Evolutionary conservation across 176 grass and related monocot genomes (phyloP), one percentile per base, ranked within the genome.

Genomic region (Aegilops sharonensis): DNA sequence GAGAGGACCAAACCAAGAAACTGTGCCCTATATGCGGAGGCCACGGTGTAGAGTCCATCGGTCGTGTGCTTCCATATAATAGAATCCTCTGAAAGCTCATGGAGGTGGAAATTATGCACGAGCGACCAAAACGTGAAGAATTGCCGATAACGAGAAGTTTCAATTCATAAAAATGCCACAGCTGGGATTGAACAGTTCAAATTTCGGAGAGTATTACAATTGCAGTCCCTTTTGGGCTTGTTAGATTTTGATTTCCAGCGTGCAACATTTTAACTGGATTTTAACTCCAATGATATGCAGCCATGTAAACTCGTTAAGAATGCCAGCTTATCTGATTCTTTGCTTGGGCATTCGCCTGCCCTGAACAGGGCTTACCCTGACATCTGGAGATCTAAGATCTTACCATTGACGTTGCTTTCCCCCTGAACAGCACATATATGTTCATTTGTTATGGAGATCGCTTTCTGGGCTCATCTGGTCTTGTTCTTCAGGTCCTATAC

Each of bases 391-490:
- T 83, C 67, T 65, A 3, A 31, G 72, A 60, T 83, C 67, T 65
- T 68, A 37, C n/a, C 67, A 45, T 11, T 12, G n/a, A 90, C 6
- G 65, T 79, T 66, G 79, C 68, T 76, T 91, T 88, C 85, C 68
- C n/a, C 61, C 40, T 84, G 37, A 77, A 84, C 81, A 85, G n/a
- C 70, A 64, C 23, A 23, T 79, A 23, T 80, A 66, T 91, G 77
- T 76, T 84, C 61, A 68, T 86, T 80, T 87, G 81, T 76, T 39
- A 84, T 31, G 73, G 52, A 36, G 76, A 42, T 88, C 30, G 63
- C 48, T 88, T 81, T 91, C 81, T 81, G 62, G 81, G 68, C 85
- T 85, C 60, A 68, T 30, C 61, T 64, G 20, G 32, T 85, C 31
- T 65, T 78, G 77, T 63, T 72, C 64, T 64, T 85, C 62, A 77